A percentile compares a stretch with the other conserved stretches of the same genome.
These are phyloP conservation scores for Annona squamosa DNA, from an alignment of 164 flowering plant genomes.

Conservation along the genomic window DNA sequence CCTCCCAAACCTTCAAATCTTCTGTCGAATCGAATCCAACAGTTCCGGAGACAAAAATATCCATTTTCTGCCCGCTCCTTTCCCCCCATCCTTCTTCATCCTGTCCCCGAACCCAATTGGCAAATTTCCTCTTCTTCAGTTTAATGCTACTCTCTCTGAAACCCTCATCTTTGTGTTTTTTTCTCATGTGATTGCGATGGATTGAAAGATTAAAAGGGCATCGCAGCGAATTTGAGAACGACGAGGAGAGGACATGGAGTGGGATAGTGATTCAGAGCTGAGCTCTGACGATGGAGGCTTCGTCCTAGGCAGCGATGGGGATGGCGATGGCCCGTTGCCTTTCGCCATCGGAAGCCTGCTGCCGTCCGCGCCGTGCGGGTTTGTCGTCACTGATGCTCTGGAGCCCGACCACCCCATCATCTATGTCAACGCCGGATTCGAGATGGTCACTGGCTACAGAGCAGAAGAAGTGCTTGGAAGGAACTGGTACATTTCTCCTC, in stretches of 20 bases:
- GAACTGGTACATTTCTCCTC: slow-evolving; percentile 47
- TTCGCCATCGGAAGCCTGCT: slow-evolving; percentile 15
- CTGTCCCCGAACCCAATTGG: no score
- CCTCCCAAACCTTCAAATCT: no score
- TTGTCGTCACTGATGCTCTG: slow-evolving; percentile 77
- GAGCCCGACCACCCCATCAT: slow-evolving; percentile 77
- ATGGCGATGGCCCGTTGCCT: slow-evolving; percentile 3
- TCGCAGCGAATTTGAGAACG: no score
- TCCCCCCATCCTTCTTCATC: no score
- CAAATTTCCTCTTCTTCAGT: no score
- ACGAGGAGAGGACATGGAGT: slow-evolving; percentile 12
- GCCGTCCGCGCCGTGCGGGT: slow-evolving; percentile 45
- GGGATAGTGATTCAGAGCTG: slow-evolving; percentile 17
- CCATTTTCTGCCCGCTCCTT: no score
- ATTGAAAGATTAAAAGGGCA: neutral
- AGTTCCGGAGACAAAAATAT: no score
- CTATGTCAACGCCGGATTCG: slow-evolving; percentile 74
- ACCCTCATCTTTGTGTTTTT: no score
- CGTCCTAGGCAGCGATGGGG: slow-evolving; percentile 12
- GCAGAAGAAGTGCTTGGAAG: slow-evolving; percentile 84
- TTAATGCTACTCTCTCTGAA: no score
- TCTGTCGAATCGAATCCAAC: no score
- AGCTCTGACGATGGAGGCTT: slow-evolving; percentile 18
- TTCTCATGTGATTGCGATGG: slow-evolving; percentile 3
- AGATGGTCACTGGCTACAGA: slow-evolving; percentile 64